phyloP scores from a whole-genome alignment of 345 rosid species.

The Hibiscus trionum region DNA sequence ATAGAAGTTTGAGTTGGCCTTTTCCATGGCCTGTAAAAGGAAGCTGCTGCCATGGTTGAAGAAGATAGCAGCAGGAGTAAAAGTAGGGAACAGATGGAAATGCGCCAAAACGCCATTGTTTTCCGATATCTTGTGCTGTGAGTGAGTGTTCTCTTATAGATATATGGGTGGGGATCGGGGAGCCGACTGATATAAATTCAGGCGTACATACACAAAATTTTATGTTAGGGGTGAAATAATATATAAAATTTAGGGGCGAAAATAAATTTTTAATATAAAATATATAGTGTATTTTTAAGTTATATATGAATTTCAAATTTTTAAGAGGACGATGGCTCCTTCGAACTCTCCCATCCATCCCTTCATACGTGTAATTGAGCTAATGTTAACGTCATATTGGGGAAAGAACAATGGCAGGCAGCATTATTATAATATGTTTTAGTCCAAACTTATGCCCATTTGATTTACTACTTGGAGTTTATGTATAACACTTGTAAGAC shows the following conservation, averaged over 20 bases:
- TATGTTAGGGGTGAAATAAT: too few relatives aligned
- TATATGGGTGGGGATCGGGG: too few relatives aligned
- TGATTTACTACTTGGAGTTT: neutral
- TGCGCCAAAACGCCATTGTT: neutral
- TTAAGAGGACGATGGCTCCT: too few relatives aligned
- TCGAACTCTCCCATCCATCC: too few relatives aligned
- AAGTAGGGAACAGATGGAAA: neutral
- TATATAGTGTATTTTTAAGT: too few relatives aligned
- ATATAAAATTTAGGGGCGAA: too few relatives aligned
- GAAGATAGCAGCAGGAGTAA: neutral
- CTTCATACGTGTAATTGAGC: neutral
- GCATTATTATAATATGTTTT: neutral
- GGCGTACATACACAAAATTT: too few relatives aligned
- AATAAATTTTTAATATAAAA: too few relatives aligned
- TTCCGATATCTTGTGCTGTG: neutral
- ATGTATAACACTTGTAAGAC: neutral
- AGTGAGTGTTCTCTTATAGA: neutral
- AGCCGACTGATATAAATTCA: neutral
- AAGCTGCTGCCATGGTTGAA: neutral
- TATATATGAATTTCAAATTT: too few relatives aligned
- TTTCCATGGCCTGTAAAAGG: neutral
- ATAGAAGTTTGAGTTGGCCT: neutral
- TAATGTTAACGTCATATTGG: neutral
- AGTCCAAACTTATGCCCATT: neutral
- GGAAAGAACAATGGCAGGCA: neutral